Evolutionary conservation across 1,139 yeast species (phyloP), one percentile per base, ranked within the genome.

Genomic region (Geotrichum restrictum): DNA sequence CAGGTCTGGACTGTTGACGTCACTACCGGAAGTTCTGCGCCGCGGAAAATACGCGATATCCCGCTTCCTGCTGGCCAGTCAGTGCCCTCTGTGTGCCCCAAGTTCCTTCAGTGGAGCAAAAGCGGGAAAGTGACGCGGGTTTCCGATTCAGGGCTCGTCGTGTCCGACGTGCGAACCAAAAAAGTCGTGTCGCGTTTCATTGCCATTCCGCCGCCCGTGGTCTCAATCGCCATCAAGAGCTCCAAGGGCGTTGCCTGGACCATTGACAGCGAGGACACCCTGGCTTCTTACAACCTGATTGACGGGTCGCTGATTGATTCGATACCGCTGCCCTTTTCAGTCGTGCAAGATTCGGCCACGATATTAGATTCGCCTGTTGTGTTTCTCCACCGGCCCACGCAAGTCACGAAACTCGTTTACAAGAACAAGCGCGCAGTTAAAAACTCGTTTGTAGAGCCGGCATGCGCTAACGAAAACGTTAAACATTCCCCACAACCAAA

Each of bases 61-160:
- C 49, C 51, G 6, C 40, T 54, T 7, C 55, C 57, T 11, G 18
- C 41, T 5, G 45, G 45, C 3, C 51, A 54, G 16, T 34, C 54
- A 7, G 5, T 40, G 16, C 52, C 56, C 8, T 40, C 54, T 2
- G 16, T 31, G n/a, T 47, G 51, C 24, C 14, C 48, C 3, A 45
- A 39, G 22, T 54, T 54, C 31, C 38, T 54, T 5, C 50, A 49
- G 24, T 54, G 57, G 57, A 54, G 57, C 49, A 54, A 51, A 39
- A 40, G 53, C 22, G 57, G 57, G 6, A 54, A 54, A 39, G 45
- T 54, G 18, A 33, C 50, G 4, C 39, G 53, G 4, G 44, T 51
- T n/a, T 51, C 57, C 3, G 40, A 44, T 14, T n/a, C 32, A 16
- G 53, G 52, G 3, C 36, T 54, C 1, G 40, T 54, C 4, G 42